Conservation (phyloP, 768 basidiomycete species). For the Boletus bicolor region DNA sequence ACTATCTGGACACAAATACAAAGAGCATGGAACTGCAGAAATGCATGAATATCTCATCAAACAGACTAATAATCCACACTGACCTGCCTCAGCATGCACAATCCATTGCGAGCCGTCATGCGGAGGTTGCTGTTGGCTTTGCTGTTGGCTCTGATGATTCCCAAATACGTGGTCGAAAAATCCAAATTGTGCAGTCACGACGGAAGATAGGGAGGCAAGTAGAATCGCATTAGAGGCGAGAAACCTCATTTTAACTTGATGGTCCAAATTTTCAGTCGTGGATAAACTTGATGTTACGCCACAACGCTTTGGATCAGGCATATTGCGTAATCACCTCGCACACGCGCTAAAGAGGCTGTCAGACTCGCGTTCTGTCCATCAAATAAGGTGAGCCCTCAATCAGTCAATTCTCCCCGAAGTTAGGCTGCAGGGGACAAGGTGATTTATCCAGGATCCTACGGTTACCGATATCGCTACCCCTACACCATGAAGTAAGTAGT, state of each 20-base stretch:
- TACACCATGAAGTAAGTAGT: no score
- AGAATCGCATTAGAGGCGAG: constrained; percentile 8
- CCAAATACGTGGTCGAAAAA: constrained; percentile 81
- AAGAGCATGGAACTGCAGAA: constrained; percentile 62
- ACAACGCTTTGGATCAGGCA: not conserved
- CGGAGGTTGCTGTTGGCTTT: constrained; percentile 46
- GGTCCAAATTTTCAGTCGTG: not conserved
- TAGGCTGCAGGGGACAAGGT: no score
- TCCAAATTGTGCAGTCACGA: constrained; percentile 63
- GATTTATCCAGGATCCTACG: no score
- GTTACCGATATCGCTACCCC: no score
- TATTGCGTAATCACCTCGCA: constrained; percentile 8
- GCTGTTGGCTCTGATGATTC: constrained; percentile 45
- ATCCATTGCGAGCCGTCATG: constrained; percentile 59
- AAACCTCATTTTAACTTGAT: constrained; percentile 13
- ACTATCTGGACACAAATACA: constrained; percentile 74
- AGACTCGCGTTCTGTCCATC: no score
- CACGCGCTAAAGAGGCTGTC: no score
- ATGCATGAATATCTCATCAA: not conserved
- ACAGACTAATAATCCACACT: constrained; percentile 15
- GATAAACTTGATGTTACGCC: not conserved
- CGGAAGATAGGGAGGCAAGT: constrained; percentile 24
- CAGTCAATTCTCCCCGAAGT: no score
- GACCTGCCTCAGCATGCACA: constrained; percentile 63
- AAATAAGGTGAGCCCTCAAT: no score